Conservation (phyloP, 2,329 filamentous ascomycete species). For the Colletotrichum brevisporum region DNA sequence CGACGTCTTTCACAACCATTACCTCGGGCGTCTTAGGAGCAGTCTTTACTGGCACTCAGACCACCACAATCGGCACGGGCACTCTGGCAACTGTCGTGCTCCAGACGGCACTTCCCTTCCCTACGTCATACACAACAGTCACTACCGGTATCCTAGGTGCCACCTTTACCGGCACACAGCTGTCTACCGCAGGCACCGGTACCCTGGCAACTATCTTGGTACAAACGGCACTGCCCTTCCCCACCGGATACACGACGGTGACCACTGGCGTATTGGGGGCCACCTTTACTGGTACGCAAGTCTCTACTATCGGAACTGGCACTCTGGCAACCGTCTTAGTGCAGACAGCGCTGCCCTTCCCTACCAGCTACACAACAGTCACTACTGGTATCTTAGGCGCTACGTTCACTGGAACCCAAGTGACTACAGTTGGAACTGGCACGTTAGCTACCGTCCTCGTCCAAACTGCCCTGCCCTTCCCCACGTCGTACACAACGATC, state of each 20-base stretch:
- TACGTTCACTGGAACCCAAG: slow-evolving; percentile 18
- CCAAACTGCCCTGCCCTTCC: slow-evolving; percentile 17
- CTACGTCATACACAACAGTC: background rate
- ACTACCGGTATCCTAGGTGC: background rate
- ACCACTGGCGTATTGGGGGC: slow-evolving; percentile 11
- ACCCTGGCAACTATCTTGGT: slow-evolving; percentile 11
- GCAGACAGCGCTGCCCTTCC: slow-evolving; percentile 15
- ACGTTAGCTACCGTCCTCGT: slow-evolving; percentile 16
- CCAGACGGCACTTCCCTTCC: slow-evolving; percentile 9
- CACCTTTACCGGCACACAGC: background rate
- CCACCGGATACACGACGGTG: slow-evolving; percentile 8
- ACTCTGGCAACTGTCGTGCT: slow-evolving; percentile 4
- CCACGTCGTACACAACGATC: slow-evolving; percentile 1
- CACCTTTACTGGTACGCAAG: slow-evolving; percentile 10
- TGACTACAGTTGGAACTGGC: slow-evolving; percentile 7
- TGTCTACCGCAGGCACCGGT: background rate
- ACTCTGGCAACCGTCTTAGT: slow-evolving; percentile 9
- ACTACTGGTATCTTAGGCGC: slow-evolving; percentile 4
- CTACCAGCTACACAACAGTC: slow-evolving; percentile 19
- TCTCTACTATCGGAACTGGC: slow-evolving; percentile 11
- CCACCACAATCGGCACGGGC: background rate
- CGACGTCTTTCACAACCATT: background rate
- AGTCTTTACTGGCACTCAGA: background rate
- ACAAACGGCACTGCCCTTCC: slow-evolving; percentile 7
- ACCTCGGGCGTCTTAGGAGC: background rate